Evolutionary conservation across 495 filamentous ascomycete genomes (phyloP).

Genomic region (Aspergillus nidulans): DNA sequence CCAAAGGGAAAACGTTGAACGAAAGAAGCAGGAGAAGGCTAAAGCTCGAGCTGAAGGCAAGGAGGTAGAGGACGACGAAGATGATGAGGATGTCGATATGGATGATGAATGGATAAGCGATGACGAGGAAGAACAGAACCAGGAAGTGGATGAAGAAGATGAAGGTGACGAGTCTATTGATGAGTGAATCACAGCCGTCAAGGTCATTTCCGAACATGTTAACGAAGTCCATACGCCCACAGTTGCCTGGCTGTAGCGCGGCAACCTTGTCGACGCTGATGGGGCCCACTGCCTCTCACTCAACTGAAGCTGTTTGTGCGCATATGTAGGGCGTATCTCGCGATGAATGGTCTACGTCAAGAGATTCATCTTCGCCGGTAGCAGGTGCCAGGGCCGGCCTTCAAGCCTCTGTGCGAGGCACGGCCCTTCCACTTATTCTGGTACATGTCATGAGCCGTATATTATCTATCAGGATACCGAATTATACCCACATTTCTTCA

Average conservation of each 20-base stretch:
- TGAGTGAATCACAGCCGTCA: conserved; percentile 17
- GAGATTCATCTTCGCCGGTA: neutral
- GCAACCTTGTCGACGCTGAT: neutral
- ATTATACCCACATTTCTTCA: conserved; percentile 5
- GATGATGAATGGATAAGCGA: conserved; percentile 59
- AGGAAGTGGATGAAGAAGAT: conserved; percentile 44
- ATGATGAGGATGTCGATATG: conserved; percentile 51
- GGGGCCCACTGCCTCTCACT: neutral
- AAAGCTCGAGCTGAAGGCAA: conserved; percentile 41
- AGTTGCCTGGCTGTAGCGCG: neutral
- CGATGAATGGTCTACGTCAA: neutral
- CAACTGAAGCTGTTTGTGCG: neutral
- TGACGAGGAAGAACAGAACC: conserved; percentile 50
- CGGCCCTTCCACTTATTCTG: neutral
- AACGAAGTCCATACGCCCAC: neutral
- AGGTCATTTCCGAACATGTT: neutral
- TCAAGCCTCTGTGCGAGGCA: neutral
- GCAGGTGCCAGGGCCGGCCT: neutral
- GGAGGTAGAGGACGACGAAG: conserved; percentile 40
- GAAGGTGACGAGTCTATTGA: conserved; percentile 41
- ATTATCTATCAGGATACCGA: conserved; percentile 1
- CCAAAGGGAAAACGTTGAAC: conserved; percentile 84
- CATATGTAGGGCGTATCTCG: neutral
- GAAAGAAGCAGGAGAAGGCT: conserved; percentile 63
- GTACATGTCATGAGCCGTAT: neutral